Conservation (phyloP, 164 flowering plant species). For the Litsea cubeba region DNA sequence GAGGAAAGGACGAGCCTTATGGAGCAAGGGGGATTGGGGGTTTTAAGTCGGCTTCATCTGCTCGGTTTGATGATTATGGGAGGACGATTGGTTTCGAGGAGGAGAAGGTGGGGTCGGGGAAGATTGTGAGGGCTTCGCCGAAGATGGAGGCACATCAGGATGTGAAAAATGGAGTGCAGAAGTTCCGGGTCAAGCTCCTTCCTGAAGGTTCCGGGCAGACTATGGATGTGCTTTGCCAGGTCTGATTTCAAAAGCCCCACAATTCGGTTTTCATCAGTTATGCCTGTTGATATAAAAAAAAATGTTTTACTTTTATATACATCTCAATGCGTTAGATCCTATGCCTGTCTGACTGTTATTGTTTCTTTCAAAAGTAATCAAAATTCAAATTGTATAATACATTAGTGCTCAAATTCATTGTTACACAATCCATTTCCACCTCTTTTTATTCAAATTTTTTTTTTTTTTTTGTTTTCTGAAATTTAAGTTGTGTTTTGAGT, state of each 20-base stretch:
- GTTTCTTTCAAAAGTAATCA: too few relatives aligned
- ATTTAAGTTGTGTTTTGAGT: too few relatives aligned
- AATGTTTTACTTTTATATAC: too few relatives aligned
- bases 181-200: constrained; percentile 85
- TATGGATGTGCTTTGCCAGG: constrained; percentile 99
- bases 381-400: too few relatives aligned
- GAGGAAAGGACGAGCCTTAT: constrained; percentile 77
- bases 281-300: too few relatives aligned
- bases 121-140: constrained; percentile 77
- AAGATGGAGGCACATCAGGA: constrained; percentile 76
- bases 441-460: too few relatives aligned
- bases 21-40: constrained; percentile 73
- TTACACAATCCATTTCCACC: too few relatives aligned
- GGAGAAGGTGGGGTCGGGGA: constrained; percentile 12
- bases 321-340: too few relatives aligned
- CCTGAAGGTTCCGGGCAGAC: constrained; percentile 76
- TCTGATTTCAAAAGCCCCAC: constrained; percentile 7
- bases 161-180: constrained; percentile 75
- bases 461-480: too few relatives aligned
- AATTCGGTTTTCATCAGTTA: too few relatives aligned
- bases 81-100: constrained; percentile 37
- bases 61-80: constrained; percentile 86
- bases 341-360: too few relatives aligned
- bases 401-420: too few relatives aligned
- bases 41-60: constrained; percentile 52